Evolutionary conservation across 163 green algal species (phyloP), one percentile per base, ranked within the genome.

Genomic region (Volvox carteri): DNA sequence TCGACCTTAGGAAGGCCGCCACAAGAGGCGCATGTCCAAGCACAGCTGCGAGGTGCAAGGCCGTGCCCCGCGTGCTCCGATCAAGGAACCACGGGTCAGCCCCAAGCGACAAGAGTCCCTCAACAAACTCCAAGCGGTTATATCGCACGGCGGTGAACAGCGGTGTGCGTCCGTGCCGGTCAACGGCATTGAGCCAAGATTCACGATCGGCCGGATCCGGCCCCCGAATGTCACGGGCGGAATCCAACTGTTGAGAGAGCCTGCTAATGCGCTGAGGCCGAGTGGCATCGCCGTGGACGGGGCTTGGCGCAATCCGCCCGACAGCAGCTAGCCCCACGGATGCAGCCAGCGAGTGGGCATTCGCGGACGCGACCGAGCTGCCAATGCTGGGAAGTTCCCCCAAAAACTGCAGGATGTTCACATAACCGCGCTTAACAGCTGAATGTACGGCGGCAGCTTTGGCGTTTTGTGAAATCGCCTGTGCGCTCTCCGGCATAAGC

Each of bases 111-210:
- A 87, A 19, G 7, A 87, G 60, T 0, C 62, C n/a, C 21, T 39
- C 25, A 8, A 78, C 80, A 54, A 87, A 41, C 18, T 87, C 80
- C 35, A 54, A 54, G 19, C 80, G 44, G 33, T 87, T 87, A 44
- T 68, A 74, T 1, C 41, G 80, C 1, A 87, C 80, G 5, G 80
- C 80, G 0, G 80, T 87, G 18, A 58, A n/a, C 19, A 87, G 62
- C 8, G 80, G 80, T 30, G 62, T 87, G 18, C 80, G 80, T 11
- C 80, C 80, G 62, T 56, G 62, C 0, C 62, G 62, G 62, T 78
- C 80, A 12, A 33, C 28, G 9, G 80, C 80, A 39, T 87, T 68
- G 12, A 87, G 68, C 80, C 80, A 87, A 0, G 80, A 86, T 0
- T 84, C 48, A 50, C 50, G 48, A 9, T 35, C 48, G 30, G 12